phyloP scores from a whole-genome alignment of 257 asterid genomes.

The Fraxinus excelsior region DNA sequence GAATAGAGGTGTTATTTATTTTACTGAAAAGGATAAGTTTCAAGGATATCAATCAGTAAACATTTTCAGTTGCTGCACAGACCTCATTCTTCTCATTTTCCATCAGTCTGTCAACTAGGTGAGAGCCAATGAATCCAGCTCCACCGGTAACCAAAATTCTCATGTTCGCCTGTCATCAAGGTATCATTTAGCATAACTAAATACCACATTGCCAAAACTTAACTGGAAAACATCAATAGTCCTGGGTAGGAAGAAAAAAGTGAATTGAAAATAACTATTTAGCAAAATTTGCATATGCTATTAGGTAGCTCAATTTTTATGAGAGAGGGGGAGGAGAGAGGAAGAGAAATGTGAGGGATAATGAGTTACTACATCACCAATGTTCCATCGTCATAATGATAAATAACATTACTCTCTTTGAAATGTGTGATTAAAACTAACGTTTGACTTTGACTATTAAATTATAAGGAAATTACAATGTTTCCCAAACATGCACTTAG shows the following conservation, averaged over 20 bases:
- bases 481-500: too few species aligned
- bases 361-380: too few species aligned
- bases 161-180: slow-evolving; percentile 77
- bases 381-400: too few species aligned
- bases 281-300: neutral
- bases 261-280: neutral
- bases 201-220: neutral
- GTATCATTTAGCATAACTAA: slow-evolving; percentile 13
- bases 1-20: neutral
- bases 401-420: too few species aligned
- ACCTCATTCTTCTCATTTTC: slow-evolving; percentile 96
- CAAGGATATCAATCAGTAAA: neutral
- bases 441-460: too few species aligned
- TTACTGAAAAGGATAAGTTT: neutral
- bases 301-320: too few species aligned
- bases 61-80: neutral
- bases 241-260: neutral
- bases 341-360: too few species aligned
- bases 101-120: slow-evolving; percentile 93
- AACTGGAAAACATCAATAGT: neutral
- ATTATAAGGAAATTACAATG: neutral
- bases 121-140: slow-evolving; percentile 99
- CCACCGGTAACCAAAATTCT: slow-evolving; percentile 97
- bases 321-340: too few species aligned
- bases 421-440: too few species aligned